Evolutionary conservation across 257 asterid species (phyloP), one percentile per base, ranked within the genome.

Genomic region (Solanum chmielewskii): DNA sequence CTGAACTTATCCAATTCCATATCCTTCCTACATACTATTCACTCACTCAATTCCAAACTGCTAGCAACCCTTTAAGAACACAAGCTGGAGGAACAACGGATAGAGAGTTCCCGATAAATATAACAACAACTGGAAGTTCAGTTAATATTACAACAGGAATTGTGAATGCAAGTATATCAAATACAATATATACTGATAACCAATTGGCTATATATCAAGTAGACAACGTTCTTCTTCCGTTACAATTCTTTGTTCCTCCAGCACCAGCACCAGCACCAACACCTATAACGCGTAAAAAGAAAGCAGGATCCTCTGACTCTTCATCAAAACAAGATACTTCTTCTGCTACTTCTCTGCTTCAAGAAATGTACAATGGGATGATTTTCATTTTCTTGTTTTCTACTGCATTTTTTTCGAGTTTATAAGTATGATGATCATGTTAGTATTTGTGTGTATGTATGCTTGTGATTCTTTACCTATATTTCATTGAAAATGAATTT

Each of bases 231-330:
- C 90, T 93, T 42, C 92, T 93, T 7, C 95, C 97, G 1, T 90
- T 86, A 37, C 88, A 89, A 52, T 91, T 92, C 59, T 92, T 92
- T 49, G 88, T 86, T 3, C 45, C 92, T 71, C 92, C 92, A 4
- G 91, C 95, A 1, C 95, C 95, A 3, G 90, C 88, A 74, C 87
- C 90, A 4, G 90, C 95, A 10, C 97, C 95, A 10, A 93, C 94
- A 1, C 94, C 95, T n/a, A 6, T 88, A 11, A 88, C 86, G 42
- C 81, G 64, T 23, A 87, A 87, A 85, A 92, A 92, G 78, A 15
- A 85, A 74, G 80, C 52, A 69, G 77, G 87, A n/a, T 25, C 81
- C 84, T 2, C 89, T 2, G 66, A 56, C 52, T 77, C 88, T 16
- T 84, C 89, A 10, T 44, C 60, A 35, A 66, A 25, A 21, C 52